Evolutionary conservation across 441 rosid genomes (phyloP), one percentile per base, ranked within the genome.

Genomic region (Populus trichocarpa): DNA sequence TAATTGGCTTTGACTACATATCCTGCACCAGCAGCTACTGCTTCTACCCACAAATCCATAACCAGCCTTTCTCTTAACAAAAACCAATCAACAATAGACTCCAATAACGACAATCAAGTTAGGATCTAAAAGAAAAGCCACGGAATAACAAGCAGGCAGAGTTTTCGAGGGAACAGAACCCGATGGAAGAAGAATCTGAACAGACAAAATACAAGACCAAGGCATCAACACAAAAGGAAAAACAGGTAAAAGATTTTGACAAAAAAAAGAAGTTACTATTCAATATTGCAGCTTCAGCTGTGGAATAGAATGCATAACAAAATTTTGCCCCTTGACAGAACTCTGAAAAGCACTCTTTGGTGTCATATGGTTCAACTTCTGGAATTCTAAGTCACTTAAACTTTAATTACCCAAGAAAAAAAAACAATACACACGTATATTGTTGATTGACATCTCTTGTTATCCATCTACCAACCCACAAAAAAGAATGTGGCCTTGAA

Each of bases 31-130:
- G 87, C 81, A 74, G 86, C 83, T 53, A 87, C 90, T 75, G 83
- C 88, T 30, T 82, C 82, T 20, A 82, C 74, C 90, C 86, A 87
- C 61, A 85, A 77, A 50, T 85, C 90, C 88, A 87, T 87, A 22
- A 25, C n/a, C 36, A 69, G 75, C 67, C 71, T 66, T 64, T 7
- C 26, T 65, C 36, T 20, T 8, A 74, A 18, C 35, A 36, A 26
- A 13, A 64, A 36, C 66, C 23, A 61, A 61, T 20, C 25, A 20
- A 40, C 46, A 40, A 11, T 40, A 40, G 46, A 40, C 13, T 40
- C 46, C 46, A 40, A 40, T 3, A 40, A 40, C 46, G 13, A 40
- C 46, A 40, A 11, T 11, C 46, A 40, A 11, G 14, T 9, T 40
- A 40, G 14, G 14, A 40, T 40, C 46, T 40, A 40, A 11, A 40